Evolutionary conservation across 257 asterid species (phyloP), one percentile per base, ranked within the genome.

Genomic region (Ilex asprella): DNA sequence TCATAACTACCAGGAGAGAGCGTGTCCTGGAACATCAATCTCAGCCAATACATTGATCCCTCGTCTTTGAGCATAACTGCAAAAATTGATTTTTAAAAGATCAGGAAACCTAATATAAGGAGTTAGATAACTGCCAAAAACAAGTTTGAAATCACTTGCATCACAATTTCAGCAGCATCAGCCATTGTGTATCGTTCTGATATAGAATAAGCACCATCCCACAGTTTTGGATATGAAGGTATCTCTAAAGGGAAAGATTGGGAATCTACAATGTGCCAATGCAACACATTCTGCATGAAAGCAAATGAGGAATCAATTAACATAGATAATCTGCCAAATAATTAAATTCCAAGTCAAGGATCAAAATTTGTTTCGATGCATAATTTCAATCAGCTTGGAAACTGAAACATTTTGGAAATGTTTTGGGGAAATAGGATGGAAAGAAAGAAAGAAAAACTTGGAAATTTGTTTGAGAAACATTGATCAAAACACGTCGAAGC

Each of bases 201-300:
- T 43, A 56, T 49, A 47, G 95, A 82, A 73, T 86, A 92, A 44
- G 99, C 82, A 41, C 96, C 97, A 29, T 81, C 55, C 97, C 97
- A 92, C 63, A 92, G 76, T 76, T 85, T 86, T 2, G 99, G 99
- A 68, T 74, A 81, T 5, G 99, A 89, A 10, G 96, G 99, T 63
- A 89, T 73, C 70, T 92, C 95, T 9, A 92, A 91, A 5, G 99
- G 99, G 77, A 92, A 92, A 12, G 99, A 92, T 67, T 92, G 95
- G 16, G 92, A 70, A 58, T 92, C 99, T 57, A 92, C 97, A 59
- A 92, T 92, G 74, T 92, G 99, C 99, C 99, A 92, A 67, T 92
- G 99, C 73, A 92, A 76, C 83, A 92, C 99, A 64, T 89, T 92
- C 99, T 92, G 87, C 59, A 56, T 52, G 12, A 12, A 31, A 56